Conservation (phyloP, 1,284 basidiomycete species). For the Phaffia rhodozyma region DNA sequence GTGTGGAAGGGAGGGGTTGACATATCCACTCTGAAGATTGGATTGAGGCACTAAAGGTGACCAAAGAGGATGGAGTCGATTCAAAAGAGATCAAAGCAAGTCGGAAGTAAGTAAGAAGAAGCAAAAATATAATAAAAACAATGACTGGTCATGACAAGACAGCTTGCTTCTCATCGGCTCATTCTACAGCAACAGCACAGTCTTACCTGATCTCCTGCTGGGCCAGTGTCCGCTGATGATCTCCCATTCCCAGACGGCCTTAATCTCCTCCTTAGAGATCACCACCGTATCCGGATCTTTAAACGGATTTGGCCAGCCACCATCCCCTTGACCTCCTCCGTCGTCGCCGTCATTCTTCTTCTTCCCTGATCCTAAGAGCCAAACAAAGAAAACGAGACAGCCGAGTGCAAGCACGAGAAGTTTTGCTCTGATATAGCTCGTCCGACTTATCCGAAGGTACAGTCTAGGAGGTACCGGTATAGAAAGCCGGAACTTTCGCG, state of each 20-base stretch:
- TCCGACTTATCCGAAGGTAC: conserved; percentile 42
- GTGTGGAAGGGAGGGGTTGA: conserved; percentile 51
- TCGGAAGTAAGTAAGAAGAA: conserved; percentile 5
- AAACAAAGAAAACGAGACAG: conserved; percentile 40
- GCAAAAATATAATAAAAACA: not conserved
- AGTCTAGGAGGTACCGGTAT: conserved; percentile 53
- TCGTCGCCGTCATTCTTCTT: conserved; percentile 5
- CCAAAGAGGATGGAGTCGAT: conserved; percentile 6
- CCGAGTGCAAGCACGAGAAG: conserved; percentile 41
- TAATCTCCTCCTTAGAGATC: conserved; percentile 59
- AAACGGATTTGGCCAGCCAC: conserved; percentile 57
- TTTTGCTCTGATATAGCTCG: conserved; percentile 41
- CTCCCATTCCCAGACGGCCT: conserved; percentile 88
- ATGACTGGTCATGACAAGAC: conserved; percentile 9
- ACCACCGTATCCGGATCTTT: conserved; percentile 63
- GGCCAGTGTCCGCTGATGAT: conserved; percentile 82
- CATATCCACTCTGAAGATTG: conserved; percentile 34
- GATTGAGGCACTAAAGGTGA: conserved; percentile 50
- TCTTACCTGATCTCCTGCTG: conserved; percentile 57
- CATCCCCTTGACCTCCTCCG: conserved; percentile 34
- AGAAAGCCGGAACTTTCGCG: conserved; percentile 27
- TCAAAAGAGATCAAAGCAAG: conserved; percentile 45
- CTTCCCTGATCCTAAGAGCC: conserved; percentile 38
- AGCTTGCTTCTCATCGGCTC: too few relatives aligned
- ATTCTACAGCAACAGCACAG: not conserved